These are phyloP conservation scores for Cryphonectria radicalis DNA, from an alignment of 2,329 filamentous ascomycete genomes.

Conservation along the genomic window DNA sequence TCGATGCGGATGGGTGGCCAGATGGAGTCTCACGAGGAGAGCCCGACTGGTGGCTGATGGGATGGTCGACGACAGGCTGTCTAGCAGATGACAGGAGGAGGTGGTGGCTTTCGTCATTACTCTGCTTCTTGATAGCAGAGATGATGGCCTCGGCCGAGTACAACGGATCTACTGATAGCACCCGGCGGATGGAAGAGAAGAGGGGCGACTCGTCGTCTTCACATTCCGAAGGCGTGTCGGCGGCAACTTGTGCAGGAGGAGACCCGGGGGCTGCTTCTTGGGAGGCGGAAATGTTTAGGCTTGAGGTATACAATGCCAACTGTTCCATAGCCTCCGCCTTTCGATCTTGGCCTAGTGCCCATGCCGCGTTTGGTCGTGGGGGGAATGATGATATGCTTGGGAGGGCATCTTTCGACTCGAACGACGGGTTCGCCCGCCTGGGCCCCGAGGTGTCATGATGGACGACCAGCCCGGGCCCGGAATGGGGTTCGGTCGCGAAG, in stretches of 20 bases:
- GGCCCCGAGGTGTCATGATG: neutral
- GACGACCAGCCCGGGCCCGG: neutral
- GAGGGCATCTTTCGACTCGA: neutral
- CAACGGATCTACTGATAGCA: neutral
- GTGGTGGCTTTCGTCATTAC: neutral
- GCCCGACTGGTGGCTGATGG: neutral
- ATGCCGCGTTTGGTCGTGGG: neutral
- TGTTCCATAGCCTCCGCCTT: neutral
- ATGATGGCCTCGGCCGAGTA: neutral
- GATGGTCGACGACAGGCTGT: neutral
- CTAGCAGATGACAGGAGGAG: neutral
- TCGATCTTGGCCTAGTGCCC: neutral
- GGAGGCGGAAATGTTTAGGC: neutral
- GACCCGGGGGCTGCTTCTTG: neutral
- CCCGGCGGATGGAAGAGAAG: neutral
- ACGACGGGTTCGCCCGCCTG: neutral
- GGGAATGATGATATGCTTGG: neutral
- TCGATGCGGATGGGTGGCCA: neutral
- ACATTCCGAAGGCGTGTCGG: neutral
- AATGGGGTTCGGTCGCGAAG: neutral
- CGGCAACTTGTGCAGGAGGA: neutral
- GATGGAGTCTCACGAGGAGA: neutral
- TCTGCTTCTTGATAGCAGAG: neutral
- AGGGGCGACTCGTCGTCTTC: neutral
- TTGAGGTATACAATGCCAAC: neutral